Base-by-base conservation (phyloP, 2,329 filamentous ascomycete species). In the Xylaria multiplex region DNA sequence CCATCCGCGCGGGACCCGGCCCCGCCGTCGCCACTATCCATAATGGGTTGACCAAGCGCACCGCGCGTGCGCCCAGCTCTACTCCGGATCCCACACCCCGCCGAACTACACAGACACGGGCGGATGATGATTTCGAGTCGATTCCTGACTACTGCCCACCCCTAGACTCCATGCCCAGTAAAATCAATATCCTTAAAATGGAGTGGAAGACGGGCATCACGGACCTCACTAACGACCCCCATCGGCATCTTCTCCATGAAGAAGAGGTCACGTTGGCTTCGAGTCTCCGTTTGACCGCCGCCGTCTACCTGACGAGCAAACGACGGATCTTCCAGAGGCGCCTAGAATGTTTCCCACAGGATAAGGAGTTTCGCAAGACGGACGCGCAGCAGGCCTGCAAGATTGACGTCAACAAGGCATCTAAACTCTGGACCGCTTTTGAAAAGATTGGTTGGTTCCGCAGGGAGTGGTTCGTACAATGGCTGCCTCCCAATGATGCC, bases 331-430 rank as follows among this genome's bases (percentile, higher is more conserved):
- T 98, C 78, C 84, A 90, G 61, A 88, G 89, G 56, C 88, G 92
- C 46, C 86, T 95, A 40, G 87, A 91, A 57, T 87, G 86, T 66
- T 86, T 89, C 2, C 81, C 11, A 14, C 11, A 13, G 37, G 13
- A 40, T 3, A 96, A 96, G 79, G 91, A 94, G 74, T 97, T 97
- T 78, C 90, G 93, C 77, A 97, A 97, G 86, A 98, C 95, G 1
- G 93, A 97, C 77, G 93, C 93, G 5, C 95, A 98, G 79, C 92
- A 97, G 78, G 93, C 93, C n/a, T 97, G 93, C 85, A 96, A 96
- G 83, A 97, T 97, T 70, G 95, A 98, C 74, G 95, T 98, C 77
- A 97, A 97, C 84, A 98, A 97, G 83, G 93, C 94, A 2, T 96
- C 93, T 71, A 95, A 95, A 79, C 84, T 98, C 53, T 97, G 93